Conservation (phyloP, 2,329 filamentous ascomycete genomes). For the Thelonectria discophora region DNA sequence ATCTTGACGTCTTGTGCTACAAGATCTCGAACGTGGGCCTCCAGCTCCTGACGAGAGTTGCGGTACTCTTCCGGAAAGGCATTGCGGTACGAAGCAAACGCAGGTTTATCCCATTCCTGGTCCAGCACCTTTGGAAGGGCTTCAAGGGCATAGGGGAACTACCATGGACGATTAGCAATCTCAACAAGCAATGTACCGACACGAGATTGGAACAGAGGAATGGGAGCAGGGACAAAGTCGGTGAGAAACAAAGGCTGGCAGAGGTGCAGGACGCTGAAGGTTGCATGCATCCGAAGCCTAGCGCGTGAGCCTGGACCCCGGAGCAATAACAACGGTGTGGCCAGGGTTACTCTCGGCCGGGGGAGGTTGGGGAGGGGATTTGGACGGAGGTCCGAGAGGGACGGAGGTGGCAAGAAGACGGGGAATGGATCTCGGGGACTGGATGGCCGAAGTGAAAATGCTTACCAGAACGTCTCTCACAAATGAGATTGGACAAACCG, state of each 20-base stretch:
- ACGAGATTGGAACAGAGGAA: constrained; percentile 24
- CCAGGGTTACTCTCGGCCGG: constrained; percentile 31
- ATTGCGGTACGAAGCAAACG: constrained; percentile 73
- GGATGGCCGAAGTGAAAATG: constrained; percentile 36
- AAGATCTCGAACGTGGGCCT: constrained; percentile 74
- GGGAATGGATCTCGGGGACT: constrained; percentile 23
- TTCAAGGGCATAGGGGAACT: constrained; percentile 82
- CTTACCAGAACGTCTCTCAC: constrained; percentile 85
- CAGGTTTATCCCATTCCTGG: constrained; percentile 71
- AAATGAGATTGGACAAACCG: constrained; percentile 84
- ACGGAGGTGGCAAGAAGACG: constrained; percentile 31
- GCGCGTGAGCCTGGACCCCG: constrained; percentile 18
- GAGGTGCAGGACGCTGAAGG: constrained; percentile 22
- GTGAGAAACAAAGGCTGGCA: constrained; percentile 32
- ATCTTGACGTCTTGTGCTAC: constrained; percentile 78
- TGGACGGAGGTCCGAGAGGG: constrained; percentile 36
- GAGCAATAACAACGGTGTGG: constrained; percentile 27
- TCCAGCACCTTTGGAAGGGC: constrained; percentile 71
- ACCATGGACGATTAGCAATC: constrained; percentile 29
- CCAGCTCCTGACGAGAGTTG: constrained; percentile 65
- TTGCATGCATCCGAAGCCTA: constrained; percentile 35
- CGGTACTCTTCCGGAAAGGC: constrained; percentile 75
- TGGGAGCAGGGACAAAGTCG: constrained; percentile 36
- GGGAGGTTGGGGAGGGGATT: constrained; percentile 34
- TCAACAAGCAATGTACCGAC: constrained; percentile 21